Base-by-base conservation (phyloP, 169 alveolate species). In the Plasmodium cynomolgi region DNA sequence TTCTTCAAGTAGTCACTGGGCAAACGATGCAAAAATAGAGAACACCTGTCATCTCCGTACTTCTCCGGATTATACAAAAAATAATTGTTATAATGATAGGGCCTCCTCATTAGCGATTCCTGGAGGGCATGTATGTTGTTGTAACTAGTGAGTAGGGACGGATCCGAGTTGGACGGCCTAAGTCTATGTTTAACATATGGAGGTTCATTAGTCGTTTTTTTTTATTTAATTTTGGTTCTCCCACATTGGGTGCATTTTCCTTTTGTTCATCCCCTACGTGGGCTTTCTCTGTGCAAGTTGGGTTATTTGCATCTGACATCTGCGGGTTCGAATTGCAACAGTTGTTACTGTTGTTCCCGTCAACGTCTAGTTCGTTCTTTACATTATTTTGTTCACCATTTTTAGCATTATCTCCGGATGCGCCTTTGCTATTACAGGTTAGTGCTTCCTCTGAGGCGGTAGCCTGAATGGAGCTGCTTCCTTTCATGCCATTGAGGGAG, bases 151-250 rank as follows among this genome's bases (percentile, higher is more conserved):
- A 92, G 92, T 13, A 91, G 75, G 37, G 97, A 84, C 34, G 97
- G 97, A 62, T 96, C 97, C 26, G 97, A 95, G 71, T 85, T 73
- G 58, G 97, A 82, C 1, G 96, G 97, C 54, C 91, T 93, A 37
- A 95, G 93, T 31, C 50, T 62, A 56, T 95, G 91, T 81, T 95
- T 96, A 29, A 96, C 96, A 73, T 96, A 96, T 20, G 95, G 94
- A 17, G 93, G 93, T 77, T 56, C 93, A 37, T 86, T 75, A n/a
- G 81, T 50, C 33, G 34, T 56, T 71, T 86, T 86, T 75, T 26
- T 86, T 75, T 86, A 20, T 77, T 86, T 33, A n/a, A 81, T 34
- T 62, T 83, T 68, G 15, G 11, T 20, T 44, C 47, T 33, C 81
- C 44, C 68, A 11, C 44, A 34, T 77, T 50, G 47, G 31, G 5